Evolutionary conservation across 116 monocot genomes (phyloP), one percentile per base, ranked within the genome.

Genomic region (Trichopus zeylanicus): DNA sequence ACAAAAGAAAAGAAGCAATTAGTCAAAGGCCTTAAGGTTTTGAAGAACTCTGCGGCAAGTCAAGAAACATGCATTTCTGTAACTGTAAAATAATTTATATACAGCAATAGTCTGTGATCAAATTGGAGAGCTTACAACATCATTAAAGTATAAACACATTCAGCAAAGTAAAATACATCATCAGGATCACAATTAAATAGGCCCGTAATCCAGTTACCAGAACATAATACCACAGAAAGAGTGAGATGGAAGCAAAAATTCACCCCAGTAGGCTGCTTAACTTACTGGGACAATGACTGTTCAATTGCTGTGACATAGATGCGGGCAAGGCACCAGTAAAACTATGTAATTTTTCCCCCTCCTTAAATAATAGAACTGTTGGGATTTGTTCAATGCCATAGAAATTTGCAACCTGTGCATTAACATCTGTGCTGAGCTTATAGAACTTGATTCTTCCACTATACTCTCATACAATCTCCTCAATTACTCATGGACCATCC

Each of bases 271-370:
- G 49, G 23, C 21, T 49, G 49, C 49, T 53, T 3, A 0, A 3
- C 46, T 53, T 28, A 53, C 5, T 34, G 19, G 21, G 59, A 38
- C 15, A 86, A 55, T 1, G 58, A 69, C 47, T 61, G 73, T 54
- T 93, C 88, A 11, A 93, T 88, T 34, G 88, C 93, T 24, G 63
- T 68, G 6, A 88, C 77, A 61, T 85, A 93, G 79, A 82, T 53
- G 88, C 88, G 21, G 93, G 93, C 61, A 93, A 67, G 29, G 93
- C 88, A 24, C 93, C 93, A 3, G 77, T 80, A 13, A 93, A 74
- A 59, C 82, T 85, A 51, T 78, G 60, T 6, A 75, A 46, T 64
- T 71, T 77, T 57, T 88, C 73, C 2, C 81, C 88, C 29, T 85
- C 56, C 60, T 75, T 74, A 62, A 88, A 88, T 46, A 93, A 55